These are phyloP conservation scores for Stephanodiscus minutulus DNA, from an alignment of 108 stramenopile genomes.

Conservation along the genomic window DNA sequence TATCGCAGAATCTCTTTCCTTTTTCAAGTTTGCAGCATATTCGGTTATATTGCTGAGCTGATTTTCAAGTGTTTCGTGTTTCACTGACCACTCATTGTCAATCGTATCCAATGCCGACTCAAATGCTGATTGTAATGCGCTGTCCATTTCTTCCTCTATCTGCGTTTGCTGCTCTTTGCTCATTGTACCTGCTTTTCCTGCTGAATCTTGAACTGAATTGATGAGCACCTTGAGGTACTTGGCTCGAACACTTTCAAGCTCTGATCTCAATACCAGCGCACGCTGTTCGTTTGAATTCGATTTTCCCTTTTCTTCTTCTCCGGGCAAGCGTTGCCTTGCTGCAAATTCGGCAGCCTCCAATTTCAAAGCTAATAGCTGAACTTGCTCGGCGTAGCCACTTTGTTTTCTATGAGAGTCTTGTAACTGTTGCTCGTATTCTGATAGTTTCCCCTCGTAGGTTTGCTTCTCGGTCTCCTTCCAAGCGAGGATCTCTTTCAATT, in stretches of 20 bases:
- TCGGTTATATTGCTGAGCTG: slow-evolving; percentile 28
- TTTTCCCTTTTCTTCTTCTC: slow-evolving; percentile 2
- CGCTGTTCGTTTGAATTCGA: slow-evolving; percentile 13
- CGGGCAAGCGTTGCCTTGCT: slow-evolving; percentile 9
- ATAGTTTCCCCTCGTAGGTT: slow-evolving; percentile 4
- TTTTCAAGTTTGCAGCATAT: slow-evolving; percentile 15
- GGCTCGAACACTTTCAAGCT: slow-evolving; percentile 31
- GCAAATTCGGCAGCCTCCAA: slow-evolving; percentile 46
- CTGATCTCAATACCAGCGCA: slow-evolving; percentile 17
- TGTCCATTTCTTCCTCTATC: slow-evolving; percentile 40
- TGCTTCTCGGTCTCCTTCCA: slow-evolving; percentile 27
- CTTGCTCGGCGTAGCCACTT: slow-evolving; percentile 31
- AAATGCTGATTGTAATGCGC: slow-evolving; percentile 40
- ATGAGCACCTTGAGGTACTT: slow-evolving; percentile 37
- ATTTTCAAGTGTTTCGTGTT: slow-evolving; percentile 22
- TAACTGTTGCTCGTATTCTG: slow-evolving; percentile 13
- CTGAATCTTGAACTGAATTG: slow-evolving; percentile 1
- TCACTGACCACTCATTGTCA: slow-evolving; percentile 37
- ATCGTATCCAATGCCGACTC: slow-evolving; percentile 27
- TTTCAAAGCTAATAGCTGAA: slow-evolving; percentile 35
- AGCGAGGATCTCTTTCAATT: slow-evolving; percentile 32
- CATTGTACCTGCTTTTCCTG: not conserved
- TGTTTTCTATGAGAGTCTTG: slow-evolving; percentile 18
- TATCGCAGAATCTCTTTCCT: slow-evolving; percentile 32
- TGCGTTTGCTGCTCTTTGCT: slow-evolving; percentile 13